Evolutionary conservation across 2,329 filamentous ascomycete species (phyloP), one percentile per base, ranked within the genome.

Genomic region (Aureobasidium uvarum): DNA sequence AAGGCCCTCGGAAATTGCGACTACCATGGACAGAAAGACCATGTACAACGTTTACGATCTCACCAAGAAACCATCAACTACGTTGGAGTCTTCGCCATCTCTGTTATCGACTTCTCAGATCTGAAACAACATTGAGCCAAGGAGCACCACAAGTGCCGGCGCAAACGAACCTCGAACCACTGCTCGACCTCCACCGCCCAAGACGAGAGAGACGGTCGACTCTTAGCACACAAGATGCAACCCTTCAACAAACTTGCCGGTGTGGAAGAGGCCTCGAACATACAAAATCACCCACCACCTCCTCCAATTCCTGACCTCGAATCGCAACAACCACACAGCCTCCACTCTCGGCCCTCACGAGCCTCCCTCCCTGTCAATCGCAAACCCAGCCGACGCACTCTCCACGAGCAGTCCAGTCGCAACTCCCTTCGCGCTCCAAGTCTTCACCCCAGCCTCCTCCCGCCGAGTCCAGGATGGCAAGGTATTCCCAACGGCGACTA

Each of bases 221-320:
- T 23, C 28, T 23, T 20, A 20, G 31, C 20, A 38, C 25, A 60
- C 41, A 63, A 33, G 1, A 76, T 76, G 74, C 71, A 76, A 45
- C 70, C 73, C n/a, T 70, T 76, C 54, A 71, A 74, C 69, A 72
- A 71, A 39, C 66, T 75, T 25, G 74, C 74, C 54, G 74, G 74
- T 66, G 72, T 75, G 45, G 69, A 72, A 64, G 73, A 74, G 41
- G 71, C 69, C 54, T 70, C 69, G 18, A 68, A 72, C 68, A 28
- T 62, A 46, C 41, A 67, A 67, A 39, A 56, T 28, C 38, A 68
- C 56, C 70, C 68, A 33, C 68, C 68, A 54, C 69, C 69, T 28
- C 71, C 70, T 39, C 71, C 69, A 31, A 70, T 70, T 38, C 70
- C 71, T 20, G 55, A 68, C 39, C 63, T 69, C 59, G 64, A 69